Conservation (phyloP, 352 stramenopile genomes). For the Blastocystis sp. region DNA sequence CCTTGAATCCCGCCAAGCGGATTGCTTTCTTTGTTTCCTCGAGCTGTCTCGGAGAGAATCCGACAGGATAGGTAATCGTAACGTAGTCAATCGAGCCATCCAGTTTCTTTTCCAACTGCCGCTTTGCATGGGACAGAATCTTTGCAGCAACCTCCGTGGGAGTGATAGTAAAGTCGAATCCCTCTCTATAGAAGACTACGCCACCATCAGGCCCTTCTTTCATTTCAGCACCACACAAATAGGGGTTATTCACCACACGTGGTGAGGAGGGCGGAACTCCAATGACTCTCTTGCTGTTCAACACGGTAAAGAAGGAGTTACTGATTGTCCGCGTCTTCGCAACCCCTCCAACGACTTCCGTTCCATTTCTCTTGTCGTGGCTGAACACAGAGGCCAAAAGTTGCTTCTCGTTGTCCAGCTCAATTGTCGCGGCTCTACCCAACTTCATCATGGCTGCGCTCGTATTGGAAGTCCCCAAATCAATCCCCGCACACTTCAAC, state of each 20-base stretch:
- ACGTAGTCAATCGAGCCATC: neutral
- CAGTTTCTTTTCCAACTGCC: neutral
- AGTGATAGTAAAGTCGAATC: neutral
- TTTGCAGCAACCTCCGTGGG: neutral
- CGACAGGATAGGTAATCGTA: slow-evolving; percentile 5
- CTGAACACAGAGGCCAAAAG: neutral
- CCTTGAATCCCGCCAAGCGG: neutral
- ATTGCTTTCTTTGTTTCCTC: neutral
- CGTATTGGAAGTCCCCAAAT: slow-evolving; percentile 27
- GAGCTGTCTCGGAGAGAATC: neutral
- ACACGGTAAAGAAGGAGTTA: neutral
- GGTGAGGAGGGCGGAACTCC: neutral
- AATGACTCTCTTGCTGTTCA: slow-evolving; percentile 6
- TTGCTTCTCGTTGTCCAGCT: neutral
- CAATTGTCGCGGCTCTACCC: neutral
- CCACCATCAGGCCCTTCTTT: neutral
- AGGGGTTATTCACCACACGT: neutral
- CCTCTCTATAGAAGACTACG: neutral
- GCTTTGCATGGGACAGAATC: neutral
- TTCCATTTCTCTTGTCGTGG: neutral
- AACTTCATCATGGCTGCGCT: neutral
- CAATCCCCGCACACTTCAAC: slow-evolving; percentile 35
- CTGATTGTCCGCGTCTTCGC: neutral
- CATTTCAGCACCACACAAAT: slow-evolving; percentile 6
- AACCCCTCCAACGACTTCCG: neutral